Base-by-base conservation (phyloP, 208 protist species). In the Trypanosoma lewisi region DNA sequence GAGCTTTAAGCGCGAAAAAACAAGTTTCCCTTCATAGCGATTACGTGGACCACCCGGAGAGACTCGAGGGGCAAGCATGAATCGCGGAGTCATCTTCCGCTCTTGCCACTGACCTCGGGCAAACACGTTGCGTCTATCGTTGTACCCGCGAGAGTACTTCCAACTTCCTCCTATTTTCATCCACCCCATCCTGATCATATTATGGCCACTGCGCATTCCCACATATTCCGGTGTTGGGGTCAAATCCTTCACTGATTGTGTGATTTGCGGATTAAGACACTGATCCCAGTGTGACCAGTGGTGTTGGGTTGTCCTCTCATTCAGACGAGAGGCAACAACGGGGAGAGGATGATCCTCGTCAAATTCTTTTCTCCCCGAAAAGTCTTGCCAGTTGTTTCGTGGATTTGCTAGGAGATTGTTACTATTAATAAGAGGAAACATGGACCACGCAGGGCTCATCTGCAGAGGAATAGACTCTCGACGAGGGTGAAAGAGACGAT, bases 101-200 rank as follows among this genome's bases (percentile, higher is more conserved):
- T 96, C 91, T 63, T 94, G 91, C 91, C 91, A 96, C 72, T 91
- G 82, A 8, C 87, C 87, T 48, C 85, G 80, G 7, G 83, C 83
- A 62, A 85, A 93, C 14, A 83, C 83, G 4, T 75, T 73, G 7
- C 91, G 87, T 0, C 80, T 70, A 62, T 91, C 84, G 63, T 96
- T 96, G 75, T 91, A 93, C 45, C 77, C 76, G 21, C 86, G 80
- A 8, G 85, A 63, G 64, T 93, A 94, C 73, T 88, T 91, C 86
- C 87, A 94, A 67, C 85, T 93, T 14, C 86, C 84, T 34, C 91
- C 91, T 37, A 94, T 92, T 72, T 93, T 93, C 82, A 93, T 91
- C 91, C 91, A 96, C 23, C 91, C 91, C 80, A 96, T 87, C 51
- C 83, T 89, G 60, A 88, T 91, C 57, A 96, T 75, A 63, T 91